Evolutionary conservation across 2,329 filamentous ascomycete species (phyloP).

Genomic region (Pseudogymnoascus sp.): DNA sequence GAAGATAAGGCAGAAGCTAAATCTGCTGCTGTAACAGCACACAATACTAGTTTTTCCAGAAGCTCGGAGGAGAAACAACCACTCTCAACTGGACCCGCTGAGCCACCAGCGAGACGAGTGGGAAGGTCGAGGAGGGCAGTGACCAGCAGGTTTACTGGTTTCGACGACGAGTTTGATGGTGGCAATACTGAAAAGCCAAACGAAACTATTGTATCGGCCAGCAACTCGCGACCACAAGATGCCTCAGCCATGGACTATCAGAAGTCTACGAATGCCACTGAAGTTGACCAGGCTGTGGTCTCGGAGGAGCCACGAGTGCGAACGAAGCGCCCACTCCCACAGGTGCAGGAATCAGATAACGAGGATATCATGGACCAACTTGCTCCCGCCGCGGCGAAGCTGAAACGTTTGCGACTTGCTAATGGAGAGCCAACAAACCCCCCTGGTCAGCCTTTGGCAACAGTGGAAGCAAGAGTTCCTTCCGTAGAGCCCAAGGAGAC

Average conservation of each 20-base stretch:
- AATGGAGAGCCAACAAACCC: slow-evolving; percentile 23
- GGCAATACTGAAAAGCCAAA: slow-evolving; percentile 19
- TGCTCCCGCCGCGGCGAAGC: slow-evolving; percentile 66
- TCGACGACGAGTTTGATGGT: slow-evolving; percentile 52
- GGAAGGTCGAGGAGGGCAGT: slow-evolving; percentile 36
- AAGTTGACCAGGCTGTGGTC: background rate
- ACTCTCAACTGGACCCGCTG: background rate
- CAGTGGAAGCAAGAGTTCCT: slow-evolving; percentile 11
- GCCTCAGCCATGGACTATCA: background rate
- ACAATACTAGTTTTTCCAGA: slow-evolving; percentile 6
- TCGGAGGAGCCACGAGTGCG: background rate
- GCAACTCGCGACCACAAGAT: background rate
- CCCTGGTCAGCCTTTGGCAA: slow-evolving; percentile 16
- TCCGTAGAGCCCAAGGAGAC: slow-evolving; percentile 24
- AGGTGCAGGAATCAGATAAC: slow-evolving; percentile 23
- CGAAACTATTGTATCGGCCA: slow-evolving; percentile 19
- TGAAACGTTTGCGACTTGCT: slow-evolving; percentile 45
- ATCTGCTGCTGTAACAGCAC: background rate
- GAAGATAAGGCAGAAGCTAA: background rate
- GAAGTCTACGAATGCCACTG: slow-evolving; percentile 24
- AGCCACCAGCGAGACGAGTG: slow-evolving; percentile 8
- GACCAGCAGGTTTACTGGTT: slow-evolving; percentile 63
- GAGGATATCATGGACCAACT: slow-evolving; percentile 61
- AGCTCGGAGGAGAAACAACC: slow-evolving; percentile 12
- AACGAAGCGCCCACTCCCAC: slow-evolving; percentile 38